Evolutionary conservation across 2,329 filamentous ascomycete genomes (phyloP).

Genomic region (Trichoderma aggressivum): DNA sequence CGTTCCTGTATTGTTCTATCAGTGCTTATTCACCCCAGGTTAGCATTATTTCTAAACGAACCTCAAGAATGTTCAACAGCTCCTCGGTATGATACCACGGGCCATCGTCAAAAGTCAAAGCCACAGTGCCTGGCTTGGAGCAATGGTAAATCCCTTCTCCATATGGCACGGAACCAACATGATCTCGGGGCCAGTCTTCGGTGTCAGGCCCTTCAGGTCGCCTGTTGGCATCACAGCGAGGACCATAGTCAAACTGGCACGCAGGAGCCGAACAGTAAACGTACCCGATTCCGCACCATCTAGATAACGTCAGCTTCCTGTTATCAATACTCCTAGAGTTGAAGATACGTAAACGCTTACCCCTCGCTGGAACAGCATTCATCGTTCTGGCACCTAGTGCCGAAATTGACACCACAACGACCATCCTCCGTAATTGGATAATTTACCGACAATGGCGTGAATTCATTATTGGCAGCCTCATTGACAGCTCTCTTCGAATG

Average conservation of each 20-base stretch:
- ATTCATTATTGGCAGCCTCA: neutral
- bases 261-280: slow-evolving; percentile 60
- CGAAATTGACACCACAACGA: slow-evolving; percentile 42
- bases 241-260: slow-evolving; percentile 59
- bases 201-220: slow-evolving; percentile 52
- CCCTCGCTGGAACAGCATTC: slow-evolving; percentile 44
- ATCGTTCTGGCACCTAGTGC: slow-evolving; percentile 31
- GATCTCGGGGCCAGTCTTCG: slow-evolving; percentile 47
- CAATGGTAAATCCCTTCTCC: slow-evolving; percentile 50
- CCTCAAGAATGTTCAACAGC: slow-evolving; percentile 38
- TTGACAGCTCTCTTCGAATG: neutral
- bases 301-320: slow-evolving; percentile 22
- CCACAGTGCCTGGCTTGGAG: slow-evolving; percentile 35
- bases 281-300: slow-evolving; percentile 52
- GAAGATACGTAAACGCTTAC: slow-evolving; percentile 26
- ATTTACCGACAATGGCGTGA: slow-evolving; percentile 18
- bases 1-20: slow-evolving; percentile 19
- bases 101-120: slow-evolving; percentile 47
- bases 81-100: slow-evolving; percentile 41
- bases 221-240: slow-evolving; percentile 59
- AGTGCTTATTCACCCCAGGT: accelerated
- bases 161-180: slow-evolving; percentile 53
- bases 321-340: too few species aligned
- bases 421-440: slow-evolving; percentile 28
- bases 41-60: neutral